These are phyloP conservation scores for Glebionis coronaria DNA, from an alignment of 129 eudicot genomes.

Conservation along the genomic window DNA sequence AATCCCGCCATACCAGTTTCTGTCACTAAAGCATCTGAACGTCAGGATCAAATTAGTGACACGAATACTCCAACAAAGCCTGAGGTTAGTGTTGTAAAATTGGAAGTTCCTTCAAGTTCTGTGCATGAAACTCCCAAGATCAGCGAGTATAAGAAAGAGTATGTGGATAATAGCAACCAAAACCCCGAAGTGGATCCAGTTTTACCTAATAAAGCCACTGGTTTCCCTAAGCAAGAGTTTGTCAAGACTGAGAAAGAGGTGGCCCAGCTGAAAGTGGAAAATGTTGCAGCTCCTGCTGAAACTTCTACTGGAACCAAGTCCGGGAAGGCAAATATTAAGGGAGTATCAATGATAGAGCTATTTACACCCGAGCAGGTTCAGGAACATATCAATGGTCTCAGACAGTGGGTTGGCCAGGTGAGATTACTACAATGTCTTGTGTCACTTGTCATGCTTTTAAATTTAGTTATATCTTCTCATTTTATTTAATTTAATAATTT, in stretches of 20 bases:
- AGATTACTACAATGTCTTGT: constrained; percentile 7
- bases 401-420: constrained; percentile 99
- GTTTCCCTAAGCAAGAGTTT: constrained; percentile 39
- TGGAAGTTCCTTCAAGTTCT: constrained; percentile 33
- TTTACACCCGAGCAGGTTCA: constrained; percentile 92
- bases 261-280: constrained; percentile 48
- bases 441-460: neutral
- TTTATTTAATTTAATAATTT: constrained; percentile 6
- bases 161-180: constrained; percentile 32
- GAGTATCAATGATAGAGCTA: constrained; percentile 87
- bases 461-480: constrained; percentile 2
- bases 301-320: constrained; percentile 54
- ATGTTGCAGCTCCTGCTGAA: constrained; percentile 43
- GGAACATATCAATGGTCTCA: constrained; percentile 85
- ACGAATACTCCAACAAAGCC: constrained; percentile 36
- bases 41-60: constrained; percentile 34
- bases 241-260: constrained; percentile 55
- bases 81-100: constrained; percentile 52
- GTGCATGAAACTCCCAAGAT: constrained; percentile 34
- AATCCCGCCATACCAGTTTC: constrained; percentile 34
- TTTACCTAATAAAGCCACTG: constrained; percentile 31
- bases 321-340: constrained; percentile 84
- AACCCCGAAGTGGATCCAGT: constrained; percentile 34
- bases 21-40: constrained; percentile 33
- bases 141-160: constrained; percentile 38